Conservation (phyloP, 129 eudicot genomes). For the Arctium lappa region DNA sequence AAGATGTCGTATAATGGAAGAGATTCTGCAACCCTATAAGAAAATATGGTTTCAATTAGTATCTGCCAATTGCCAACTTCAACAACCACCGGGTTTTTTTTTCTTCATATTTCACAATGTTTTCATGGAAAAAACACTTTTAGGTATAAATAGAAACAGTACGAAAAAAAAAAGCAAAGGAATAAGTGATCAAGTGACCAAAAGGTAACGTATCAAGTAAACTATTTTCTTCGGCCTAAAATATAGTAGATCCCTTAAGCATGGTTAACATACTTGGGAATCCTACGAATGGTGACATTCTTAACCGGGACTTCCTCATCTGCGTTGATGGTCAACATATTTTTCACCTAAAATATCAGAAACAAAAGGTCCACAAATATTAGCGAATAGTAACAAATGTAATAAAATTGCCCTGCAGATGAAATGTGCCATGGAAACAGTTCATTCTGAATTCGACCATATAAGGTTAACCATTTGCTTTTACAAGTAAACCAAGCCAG, state of each 20-base stretch:
- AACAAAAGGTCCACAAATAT: not conserved
- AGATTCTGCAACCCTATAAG: constrained; percentile 70
- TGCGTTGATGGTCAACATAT: constrained; percentile 66
- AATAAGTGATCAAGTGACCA: not conserved
- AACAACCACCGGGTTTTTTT: not conserved
- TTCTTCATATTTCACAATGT: not conserved
- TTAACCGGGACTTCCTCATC: constrained; percentile 73
- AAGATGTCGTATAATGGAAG: constrained; percentile 85
- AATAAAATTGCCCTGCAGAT: not conserved
- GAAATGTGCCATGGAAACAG: not conserved
- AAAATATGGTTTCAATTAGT: not conserved
- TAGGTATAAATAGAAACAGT: not conserved
- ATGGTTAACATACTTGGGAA: constrained; percentile 51
- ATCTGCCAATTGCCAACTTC: not conserved
- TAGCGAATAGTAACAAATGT: not conserved
- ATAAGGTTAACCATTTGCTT: not conserved
- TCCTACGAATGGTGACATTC: constrained; percentile 78
- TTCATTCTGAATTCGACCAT: not conserved
- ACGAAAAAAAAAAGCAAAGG: not conserved
- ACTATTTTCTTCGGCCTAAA: not conserved
- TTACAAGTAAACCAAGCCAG: too few species aligned
- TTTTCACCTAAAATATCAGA: constrained; percentile 52
- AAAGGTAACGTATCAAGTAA: not conserved
- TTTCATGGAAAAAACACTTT: not conserved
- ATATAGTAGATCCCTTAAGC: not conserved